Evolutionary conservation across 164 flowering plant genomes (phyloP), one percentile per base, ranked within the genome.

Genomic region (Liquidambar formosana): DNA sequence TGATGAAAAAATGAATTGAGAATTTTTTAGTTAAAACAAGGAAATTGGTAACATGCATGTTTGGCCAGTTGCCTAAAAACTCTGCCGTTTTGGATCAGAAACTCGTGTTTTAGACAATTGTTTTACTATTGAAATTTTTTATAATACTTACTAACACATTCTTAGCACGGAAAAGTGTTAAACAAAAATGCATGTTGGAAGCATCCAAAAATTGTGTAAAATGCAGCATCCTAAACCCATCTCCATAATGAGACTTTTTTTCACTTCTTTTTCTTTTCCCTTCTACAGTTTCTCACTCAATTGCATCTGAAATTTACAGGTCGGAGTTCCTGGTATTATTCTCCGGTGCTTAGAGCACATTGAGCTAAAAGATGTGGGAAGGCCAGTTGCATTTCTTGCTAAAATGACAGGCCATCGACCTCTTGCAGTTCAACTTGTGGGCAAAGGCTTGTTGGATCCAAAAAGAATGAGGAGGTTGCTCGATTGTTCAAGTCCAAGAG

Each of bases 371-470:
- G 92, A 96, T 78, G 51, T 75, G 0, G 97, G 88, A 71, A 84
- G 81, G 75, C 89, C 90, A 45, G 91, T 96, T 66, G 98, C 98
- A 45, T 87, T 96, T 71, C 78, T 96, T 65, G 99, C 97, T n/a
- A 93, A 93, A 80, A 86, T 93, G 92, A 67, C 80, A 27, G 76
- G 83, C 54, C 84, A 84, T 70, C 79, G 77, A 46, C 85, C 88
- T 44, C 83, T 96, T 51, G 96, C 92, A 8, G 74, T 81, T 70
- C 95, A 93, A 65, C 93, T 96, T 79, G 83, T 91, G 27, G 78
- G 81, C 46, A 89, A 89, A 71, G 98, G 99, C 65, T 76, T 96
- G 73, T 73, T 93, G 83, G 90, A 93, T 56, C 82, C 90, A 61
- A 78, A 76, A 60, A 77, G 86, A 75, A 72, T 88, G 80, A 80